Conservation (phyloP, 2,329 filamentous ascomycete genomes). For the Calonectria pteridis region DNA sequence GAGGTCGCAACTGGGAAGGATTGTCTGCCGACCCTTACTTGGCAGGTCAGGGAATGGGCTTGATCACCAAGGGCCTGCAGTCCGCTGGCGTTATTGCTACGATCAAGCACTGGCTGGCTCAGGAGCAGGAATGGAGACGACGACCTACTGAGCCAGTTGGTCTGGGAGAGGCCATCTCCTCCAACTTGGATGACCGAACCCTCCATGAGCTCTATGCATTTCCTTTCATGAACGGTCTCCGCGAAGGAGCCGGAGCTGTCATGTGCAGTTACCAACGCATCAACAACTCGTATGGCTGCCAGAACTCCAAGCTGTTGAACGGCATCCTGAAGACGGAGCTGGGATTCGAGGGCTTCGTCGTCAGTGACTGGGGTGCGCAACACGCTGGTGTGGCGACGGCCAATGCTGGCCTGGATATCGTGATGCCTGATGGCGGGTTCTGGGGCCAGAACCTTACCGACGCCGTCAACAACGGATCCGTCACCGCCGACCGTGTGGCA, state of each 20-base stretch:
- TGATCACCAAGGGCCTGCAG: conserved; percentile 85
- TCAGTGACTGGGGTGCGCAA: conserved; percentile 84
- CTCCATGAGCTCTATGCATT: conserved; percentile 83
- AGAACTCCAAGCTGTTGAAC: conserved; percentile 83
- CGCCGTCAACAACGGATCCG: conserved; percentile 4
- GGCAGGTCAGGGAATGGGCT: conserved; percentile 77
- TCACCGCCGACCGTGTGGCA: background rate
- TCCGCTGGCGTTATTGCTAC: conserved; percentile 85
- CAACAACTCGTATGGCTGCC: conserved; percentile 85
- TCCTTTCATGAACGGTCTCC: conserved; percentile 81
- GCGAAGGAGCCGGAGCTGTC: conserved; percentile 72
- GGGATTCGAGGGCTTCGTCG: conserved; percentile 84
- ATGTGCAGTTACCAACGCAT: conserved; percentile 82
- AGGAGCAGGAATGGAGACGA: conserved; percentile 73
- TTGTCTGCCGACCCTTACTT: conserved; percentile 80
- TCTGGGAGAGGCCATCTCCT: conserved; percentile 68
- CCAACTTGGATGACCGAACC: conserved; percentile 78
- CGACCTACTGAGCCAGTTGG: conserved; percentile 67
- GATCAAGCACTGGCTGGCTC: conserved; percentile 80
- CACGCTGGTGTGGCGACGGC: conserved; percentile 76
- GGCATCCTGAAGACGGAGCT: conserved; percentile 82
- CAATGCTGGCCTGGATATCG: conserved; percentile 83
- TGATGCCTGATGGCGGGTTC: conserved; percentile 76
- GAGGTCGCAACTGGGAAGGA: conserved; percentile 74
- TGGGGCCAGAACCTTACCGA: background rate